phyloP scores from a whole-genome alignment of 2,329 filamentous ascomycete species.

The Paramyrothecium sp. region DNA sequence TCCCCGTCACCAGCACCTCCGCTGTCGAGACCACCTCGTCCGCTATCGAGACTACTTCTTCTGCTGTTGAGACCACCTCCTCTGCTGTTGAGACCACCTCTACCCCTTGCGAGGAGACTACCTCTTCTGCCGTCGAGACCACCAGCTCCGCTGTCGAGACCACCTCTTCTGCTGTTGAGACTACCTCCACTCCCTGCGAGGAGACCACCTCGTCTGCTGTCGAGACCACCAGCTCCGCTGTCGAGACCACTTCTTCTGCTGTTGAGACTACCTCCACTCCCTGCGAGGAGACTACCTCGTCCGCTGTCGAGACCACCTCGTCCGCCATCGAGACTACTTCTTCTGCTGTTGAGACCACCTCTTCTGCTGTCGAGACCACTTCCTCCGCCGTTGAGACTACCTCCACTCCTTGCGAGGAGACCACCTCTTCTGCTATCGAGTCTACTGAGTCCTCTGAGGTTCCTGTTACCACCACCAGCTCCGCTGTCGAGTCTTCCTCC shows the following conservation, averaged over 20 bases:
- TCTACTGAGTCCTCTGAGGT: neutral
- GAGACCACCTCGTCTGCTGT: neutral
- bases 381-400: conserved; percentile 4
- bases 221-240: neutral
- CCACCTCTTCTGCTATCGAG: neutral
- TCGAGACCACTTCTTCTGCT: neutral
- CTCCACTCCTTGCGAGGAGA: neutral
- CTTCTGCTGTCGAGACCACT: neutral
- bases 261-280: neutral
- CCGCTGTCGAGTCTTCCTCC: neutral
- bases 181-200: conserved; percentile 4
- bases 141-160: conserved; percentile 9
- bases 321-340: neutral
- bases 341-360: neutral
- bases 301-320: neutral
- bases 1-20: neutral
- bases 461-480: neutral
- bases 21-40: neutral
- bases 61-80: conserved; percentile 3
- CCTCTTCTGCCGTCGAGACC: neutral
- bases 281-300: neutral
- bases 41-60: neutral
- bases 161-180: conserved; percentile 8
- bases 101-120: conserved; percentile 5
- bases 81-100: conserved; percentile 1